Evolutionary conservation across 257 asterid species (phyloP).

Genomic region (Capsicum baccatum): DNA sequence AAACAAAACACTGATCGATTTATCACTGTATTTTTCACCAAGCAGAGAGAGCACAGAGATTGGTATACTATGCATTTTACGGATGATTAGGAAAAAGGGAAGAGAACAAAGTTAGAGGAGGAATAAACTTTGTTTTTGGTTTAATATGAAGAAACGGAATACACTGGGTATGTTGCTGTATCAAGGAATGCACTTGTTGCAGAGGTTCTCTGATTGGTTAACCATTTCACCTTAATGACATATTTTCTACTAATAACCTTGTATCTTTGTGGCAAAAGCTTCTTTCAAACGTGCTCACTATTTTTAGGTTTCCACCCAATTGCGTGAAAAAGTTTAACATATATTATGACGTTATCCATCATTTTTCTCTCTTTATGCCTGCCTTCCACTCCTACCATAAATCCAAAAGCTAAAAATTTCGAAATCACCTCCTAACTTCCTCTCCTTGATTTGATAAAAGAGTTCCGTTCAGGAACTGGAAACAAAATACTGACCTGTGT

Average conservation of each 20-base stretch:
- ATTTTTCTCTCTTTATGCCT: background rate
- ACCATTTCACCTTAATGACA: background rate
- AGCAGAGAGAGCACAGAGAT: background rate
- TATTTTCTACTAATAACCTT: background rate
- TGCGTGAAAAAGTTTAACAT: background rate
- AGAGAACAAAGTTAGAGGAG: conserved; percentile 3
- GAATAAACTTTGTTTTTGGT: background rate
- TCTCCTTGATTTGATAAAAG: background rate
- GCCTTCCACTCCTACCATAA: background rate
- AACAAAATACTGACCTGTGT: conserved; percentile 73
- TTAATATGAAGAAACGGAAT: background rate
- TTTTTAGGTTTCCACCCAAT: background rate
- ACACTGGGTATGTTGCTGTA: no score
- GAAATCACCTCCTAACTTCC: background rate
- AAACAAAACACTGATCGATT: background rate
- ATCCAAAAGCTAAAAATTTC: background rate
- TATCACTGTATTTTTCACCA: background rate
- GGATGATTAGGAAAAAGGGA: background rate
- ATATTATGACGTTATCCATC: background rate
- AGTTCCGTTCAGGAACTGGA: background rate
- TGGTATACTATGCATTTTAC: background rate
- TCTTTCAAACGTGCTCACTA: background rate
- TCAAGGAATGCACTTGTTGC: no score
- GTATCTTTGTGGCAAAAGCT: background rate
- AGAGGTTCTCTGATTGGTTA: no score